phyloP scores from a whole-genome alignment of 2,329 filamentous ascomycete species.

The Alternaria gaisen region DNA sequence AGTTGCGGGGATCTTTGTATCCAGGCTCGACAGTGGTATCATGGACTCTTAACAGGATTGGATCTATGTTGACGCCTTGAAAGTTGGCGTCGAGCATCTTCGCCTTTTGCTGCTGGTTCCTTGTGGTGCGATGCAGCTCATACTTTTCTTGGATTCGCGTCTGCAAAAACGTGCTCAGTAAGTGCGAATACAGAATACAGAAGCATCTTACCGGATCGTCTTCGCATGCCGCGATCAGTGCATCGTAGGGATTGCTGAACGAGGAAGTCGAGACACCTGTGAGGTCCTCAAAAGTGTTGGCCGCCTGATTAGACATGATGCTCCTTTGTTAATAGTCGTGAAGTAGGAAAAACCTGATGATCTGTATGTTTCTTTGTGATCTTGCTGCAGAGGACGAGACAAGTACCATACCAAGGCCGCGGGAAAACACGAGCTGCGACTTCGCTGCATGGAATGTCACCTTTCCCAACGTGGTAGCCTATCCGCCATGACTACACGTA shows the following conservation, averaged over 20 bases:
- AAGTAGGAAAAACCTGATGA: not conserved
- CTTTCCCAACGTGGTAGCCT: conserved; percentile 12
- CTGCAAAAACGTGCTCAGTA: conserved; percentile 51
- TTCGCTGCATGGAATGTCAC: not conserved
- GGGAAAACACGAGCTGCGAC: not conserved
- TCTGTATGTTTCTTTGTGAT: not conserved
- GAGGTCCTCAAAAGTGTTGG: conserved; percentile 51
- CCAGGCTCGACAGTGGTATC: conserved; percentile 70
- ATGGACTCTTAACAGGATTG: conserved; percentile 75
- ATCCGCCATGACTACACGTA: conserved; percentile 6
- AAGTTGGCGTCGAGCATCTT: conserved; percentile 77
- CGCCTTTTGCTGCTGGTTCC: conserved; percentile 78
- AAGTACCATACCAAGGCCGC: not conserved
- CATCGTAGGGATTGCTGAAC: conserved; percentile 77
- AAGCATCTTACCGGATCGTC: conserved; percentile 68
- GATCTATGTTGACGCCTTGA: conserved; percentile 76
- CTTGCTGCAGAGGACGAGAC: not conserved
- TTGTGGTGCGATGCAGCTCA: conserved; percentile 73
- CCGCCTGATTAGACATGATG: conserved; percentile 28
- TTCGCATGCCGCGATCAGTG: conserved; percentile 73
- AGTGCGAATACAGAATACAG: not conserved
- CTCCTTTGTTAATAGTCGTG: not conserved
- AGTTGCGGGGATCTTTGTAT: conserved; percentile 79
- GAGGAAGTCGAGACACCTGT: conserved; percentile 47
- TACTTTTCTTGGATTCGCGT: conserved; percentile 76